Percentiles rank a stretch among this genome's conserved stretches.
Conservation (phyloP, 345 rosid genomes). For the Citrus unshiu region DNA sequence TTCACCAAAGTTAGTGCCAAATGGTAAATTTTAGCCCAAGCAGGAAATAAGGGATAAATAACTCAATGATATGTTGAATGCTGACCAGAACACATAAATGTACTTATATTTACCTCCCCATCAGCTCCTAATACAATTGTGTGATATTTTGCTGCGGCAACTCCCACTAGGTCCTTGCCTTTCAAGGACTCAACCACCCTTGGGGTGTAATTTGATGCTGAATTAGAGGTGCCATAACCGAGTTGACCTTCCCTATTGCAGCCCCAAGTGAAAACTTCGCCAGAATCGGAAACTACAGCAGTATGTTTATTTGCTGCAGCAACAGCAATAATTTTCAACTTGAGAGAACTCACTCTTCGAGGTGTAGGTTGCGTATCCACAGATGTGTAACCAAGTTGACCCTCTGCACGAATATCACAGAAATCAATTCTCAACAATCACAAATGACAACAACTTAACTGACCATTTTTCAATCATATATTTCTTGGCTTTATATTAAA, state of each 20-base stretch:
- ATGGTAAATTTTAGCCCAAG: neutral
- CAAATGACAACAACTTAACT: slow-evolving; percentile 1
- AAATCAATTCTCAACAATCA: slow-evolving; percentile 14
- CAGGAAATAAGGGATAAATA: neutral
- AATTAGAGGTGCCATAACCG: slow-evolving; percentile 98
- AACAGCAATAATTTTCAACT: slow-evolving; percentile 73
- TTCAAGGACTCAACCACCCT: slow-evolving; percentile 91
- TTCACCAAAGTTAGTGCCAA: neutral
- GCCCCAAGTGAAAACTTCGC: slow-evolving; percentile 99
- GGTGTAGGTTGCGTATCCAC: slow-evolving; percentile 98
- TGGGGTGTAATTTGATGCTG: slow-evolving; percentile 94
- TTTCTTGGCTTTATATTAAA: neutral
- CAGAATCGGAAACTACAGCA: slow-evolving; percentile 83
- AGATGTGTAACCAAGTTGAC: slow-evolving; percentile 95
- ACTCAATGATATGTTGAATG: neutral
- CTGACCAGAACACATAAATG: neutral
- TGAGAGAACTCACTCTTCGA: slow-evolving; percentile 80
- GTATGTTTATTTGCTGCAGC: slow-evolving; percentile 97
- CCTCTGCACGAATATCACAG: slow-evolving; percentile 58
- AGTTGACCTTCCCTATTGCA: slow-evolving; percentile 97
- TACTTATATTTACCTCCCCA: slow-evolving; percentile 67
- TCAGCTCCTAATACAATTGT: slow-evolving; percentile 75
- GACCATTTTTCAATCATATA: slow-evolving; percentile 3
- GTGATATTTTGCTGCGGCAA: slow-evolving; percentile 83
- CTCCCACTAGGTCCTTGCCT: slow-evolving; percentile 60